Evolutionary conservation across 1,284 basidiomycete species (phyloP), one percentile per base, ranked within the genome.

Genomic region (Leccinum pallidistipes): DNA sequence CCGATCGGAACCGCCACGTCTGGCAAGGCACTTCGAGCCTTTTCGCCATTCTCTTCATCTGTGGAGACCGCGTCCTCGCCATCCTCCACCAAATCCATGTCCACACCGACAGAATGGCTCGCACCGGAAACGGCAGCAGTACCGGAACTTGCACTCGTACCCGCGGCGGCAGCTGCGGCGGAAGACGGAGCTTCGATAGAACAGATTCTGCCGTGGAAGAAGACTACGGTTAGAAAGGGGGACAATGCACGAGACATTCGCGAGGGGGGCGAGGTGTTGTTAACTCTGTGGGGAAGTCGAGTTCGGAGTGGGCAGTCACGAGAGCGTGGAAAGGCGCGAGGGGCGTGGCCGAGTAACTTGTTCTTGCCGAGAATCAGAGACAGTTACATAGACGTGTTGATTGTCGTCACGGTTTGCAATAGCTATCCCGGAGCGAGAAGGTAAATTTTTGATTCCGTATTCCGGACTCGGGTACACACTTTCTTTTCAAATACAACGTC

Each of bases 1-100:
- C 89, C 89, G 7, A 92, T 78, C 3, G 91, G 91, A 5, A 90
- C 88, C 34, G 85, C 81, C 11, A 83, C 79, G 63, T 90, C 88
- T 2, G 88, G 88, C 14, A 90, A 72, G 21, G 81, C 77, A 40
- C 79, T 80, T 60, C 80, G 81, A 49, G 80, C 71, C 49, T 82
- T 83, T n/a, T 73, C 79, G 4, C 72, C 68, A 3, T 77, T 81
- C 24, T 72, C 71, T 31, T 71, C 74, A 24, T 74, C 74, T 3
- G 62, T 61, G 1, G 56, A 9, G 40, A 5, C 59, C 5, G 49
- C 66, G 43, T 74, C 75, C 24, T 76, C 77, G 31, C 68, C 73
- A 36, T 73, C 71, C 1, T 64, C 68, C 27, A 9, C 59, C 2
- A 38, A 55, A 5, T 71, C 61, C 9, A 1, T 65, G 9, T 18